Percentiles rank a stretch among this genome's conserved stretches.
These are phyloP conservation scores for Acacia concinna DNA, from an alignment of 331 rosid species.

Conservation along the genomic window DNA sequence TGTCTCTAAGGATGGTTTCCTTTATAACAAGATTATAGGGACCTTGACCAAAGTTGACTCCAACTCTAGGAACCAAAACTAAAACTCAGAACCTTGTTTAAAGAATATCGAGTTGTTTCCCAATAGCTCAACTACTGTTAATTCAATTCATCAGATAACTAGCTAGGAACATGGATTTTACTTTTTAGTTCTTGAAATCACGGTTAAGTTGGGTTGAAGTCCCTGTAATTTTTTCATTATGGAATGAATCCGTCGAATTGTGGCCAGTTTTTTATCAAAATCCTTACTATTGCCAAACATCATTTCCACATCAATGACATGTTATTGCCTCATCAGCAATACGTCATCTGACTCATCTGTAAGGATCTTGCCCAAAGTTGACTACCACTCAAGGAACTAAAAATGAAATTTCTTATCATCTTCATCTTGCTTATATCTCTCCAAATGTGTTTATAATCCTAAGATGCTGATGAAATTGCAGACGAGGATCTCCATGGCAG, in stretches of 20 bases:
- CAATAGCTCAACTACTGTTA: no score
- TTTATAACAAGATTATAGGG: no score
- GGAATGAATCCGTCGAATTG: background rate
- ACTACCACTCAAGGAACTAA: background rate
- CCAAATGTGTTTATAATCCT: background rate
- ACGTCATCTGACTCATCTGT: background rate
- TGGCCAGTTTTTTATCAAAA: background rate
- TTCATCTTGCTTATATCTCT: background rate
- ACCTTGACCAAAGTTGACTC: background rate
- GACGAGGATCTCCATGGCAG: conserved; percentile 77
- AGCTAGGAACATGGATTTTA: no score
- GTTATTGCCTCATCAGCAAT: background rate
- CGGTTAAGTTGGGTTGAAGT: background rate
- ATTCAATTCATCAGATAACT: no score
- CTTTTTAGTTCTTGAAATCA: background rate
- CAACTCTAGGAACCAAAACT: background rate
- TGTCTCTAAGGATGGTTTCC: background rate
- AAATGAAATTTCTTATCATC: background rate
- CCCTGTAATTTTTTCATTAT: background rate
- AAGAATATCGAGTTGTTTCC: no score
- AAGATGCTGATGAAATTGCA: conserved; percentile 25
- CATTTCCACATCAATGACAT: background rate
- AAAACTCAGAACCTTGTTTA: background rate
- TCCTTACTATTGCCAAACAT: background rate
- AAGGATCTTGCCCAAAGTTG: background rate